Base-by-base conservation (phyloP, 2,329 filamentous ascomycete genomes). In the Calonectria pseudoreteaudii region DNA sequence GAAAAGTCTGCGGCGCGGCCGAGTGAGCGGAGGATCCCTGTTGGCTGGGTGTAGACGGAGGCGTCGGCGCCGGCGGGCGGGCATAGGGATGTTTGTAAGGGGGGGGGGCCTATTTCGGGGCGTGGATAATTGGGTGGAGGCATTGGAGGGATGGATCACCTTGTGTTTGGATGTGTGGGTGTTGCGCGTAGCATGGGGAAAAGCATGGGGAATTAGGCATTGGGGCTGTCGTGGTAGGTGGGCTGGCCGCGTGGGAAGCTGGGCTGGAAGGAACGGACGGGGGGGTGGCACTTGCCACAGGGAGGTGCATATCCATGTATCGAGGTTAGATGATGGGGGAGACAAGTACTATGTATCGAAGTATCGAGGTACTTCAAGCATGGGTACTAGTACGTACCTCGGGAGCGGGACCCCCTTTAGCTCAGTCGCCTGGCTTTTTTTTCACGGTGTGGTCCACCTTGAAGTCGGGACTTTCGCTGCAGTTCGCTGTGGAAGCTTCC, bases 1-100 rank as follows among this genome's bases (percentile, higher is more conserved):
- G 70, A 71, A 65, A 80, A 77, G 72, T 77, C 72, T 79, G 78
- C 77, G 78, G 78, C 76, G 71, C 74, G 76, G 66, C 78, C 74
- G 78, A 80, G 74, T 80, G 62, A 75, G 75, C 68, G 71, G 76
- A 74, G 73, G 75, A 77, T 79, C 75, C 73, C 76, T 71, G 71
- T 76, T 77, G 76, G 73, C 72, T 74, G 66, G 76, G 72, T 72
- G 62, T 58, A 70, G 77, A 73, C 71, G 75, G 76, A 75, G 69
- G 74, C 69, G 70, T 70, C 73, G 76, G 70, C 69, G 72, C 73
- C 64, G 76, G 76, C 70, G 73, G 70, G 64, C 70, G 73, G 73
- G 64, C 67, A 73, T 75, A 75, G 73, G 73, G 73, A 73, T 67
- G 70, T 64, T 66, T 66, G 31, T n/a, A 47, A 31, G 52, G 34